Conservation (phyloP, 176 grass and related monocot genomes). For the Otatea glauca region DNA sequence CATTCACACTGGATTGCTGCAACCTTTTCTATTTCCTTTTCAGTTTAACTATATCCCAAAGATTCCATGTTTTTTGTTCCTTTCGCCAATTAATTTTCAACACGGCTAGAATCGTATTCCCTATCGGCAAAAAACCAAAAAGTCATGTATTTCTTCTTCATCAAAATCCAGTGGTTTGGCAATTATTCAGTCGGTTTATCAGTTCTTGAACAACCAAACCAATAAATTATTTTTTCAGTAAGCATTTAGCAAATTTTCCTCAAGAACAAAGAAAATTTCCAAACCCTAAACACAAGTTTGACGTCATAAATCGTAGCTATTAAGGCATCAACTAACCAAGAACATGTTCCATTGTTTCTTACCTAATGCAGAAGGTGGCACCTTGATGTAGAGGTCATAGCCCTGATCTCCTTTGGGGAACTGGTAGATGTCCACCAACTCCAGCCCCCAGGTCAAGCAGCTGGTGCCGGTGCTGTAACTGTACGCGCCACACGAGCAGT, state of each 20-base stretch:
- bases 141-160: not conserved
- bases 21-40: not conserved
- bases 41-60: not conserved
- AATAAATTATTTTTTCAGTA: not conserved
- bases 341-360: not conserved
- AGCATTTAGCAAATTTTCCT: not conserved
- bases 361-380: conserved; percentile 61
- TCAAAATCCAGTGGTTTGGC: not conserved
- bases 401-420: conserved; percentile 59
- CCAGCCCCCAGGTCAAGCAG: conserved; percentile 69
- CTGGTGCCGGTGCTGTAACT: conserved; percentile 48
- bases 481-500: conserved; percentile 80
- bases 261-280: not conserved
- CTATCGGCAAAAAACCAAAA: not conserved
- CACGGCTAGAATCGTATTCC: not conserved
- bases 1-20: not conserved
- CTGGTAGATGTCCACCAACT: conserved; percentile 75
- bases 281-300: not conserved
- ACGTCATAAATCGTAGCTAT: not conserved
- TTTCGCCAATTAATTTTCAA: conserved; percentile 18
- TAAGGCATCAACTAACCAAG: not conserved
- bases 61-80: not conserved
- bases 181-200: not conserved
- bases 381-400: conserved; percentile 65
- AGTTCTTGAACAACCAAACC: not conserved